Evolutionary conservation across 305 asterid genomes (phyloP).

Genomic region (Rubia balearica): DNA sequence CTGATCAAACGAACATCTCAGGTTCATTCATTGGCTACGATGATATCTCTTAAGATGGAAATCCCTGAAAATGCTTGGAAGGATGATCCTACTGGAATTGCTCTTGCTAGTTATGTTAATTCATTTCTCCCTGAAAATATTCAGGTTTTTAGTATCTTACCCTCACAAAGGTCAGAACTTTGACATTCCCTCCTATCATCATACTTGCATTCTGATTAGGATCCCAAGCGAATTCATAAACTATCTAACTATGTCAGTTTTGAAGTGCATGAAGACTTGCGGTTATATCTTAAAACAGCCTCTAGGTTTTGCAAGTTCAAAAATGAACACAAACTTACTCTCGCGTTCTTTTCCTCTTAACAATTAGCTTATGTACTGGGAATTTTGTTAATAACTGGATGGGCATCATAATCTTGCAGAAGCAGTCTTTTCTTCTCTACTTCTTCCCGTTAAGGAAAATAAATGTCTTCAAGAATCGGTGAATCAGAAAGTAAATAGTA

Average conservation of each 20-base stretch:
- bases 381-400: background rate
- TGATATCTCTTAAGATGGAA: constrained; percentile 89
- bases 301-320: background rate
- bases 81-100: constrained; percentile 77
- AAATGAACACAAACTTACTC: background rate
- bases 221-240: background rate
- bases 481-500: background rate
- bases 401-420: background rate
- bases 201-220: constrained; percentile 6
- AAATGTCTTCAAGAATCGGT: background rate
- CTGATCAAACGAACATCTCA: constrained; percentile 20
- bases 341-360: background rate
- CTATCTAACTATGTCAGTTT: background rate
- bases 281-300: background rate
- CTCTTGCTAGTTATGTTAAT: constrained; percentile 57
- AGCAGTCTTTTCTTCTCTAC: background rate
- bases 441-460: background rate
- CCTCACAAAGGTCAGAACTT: constrained; percentile 62
- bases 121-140: constrained; percentile 63
- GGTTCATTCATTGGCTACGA: constrained; percentile 94
- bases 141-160: constrained; percentile 85
- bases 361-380: background rate
- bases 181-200: background rate
- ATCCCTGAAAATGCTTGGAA: constrained; percentile 84
- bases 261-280: background rate